Evolutionary conservation across 495 filamentous ascomycete genomes (phyloP), one percentile per base, ranked within the genome.

Genomic region (Pyrenula massariospora): DNA sequence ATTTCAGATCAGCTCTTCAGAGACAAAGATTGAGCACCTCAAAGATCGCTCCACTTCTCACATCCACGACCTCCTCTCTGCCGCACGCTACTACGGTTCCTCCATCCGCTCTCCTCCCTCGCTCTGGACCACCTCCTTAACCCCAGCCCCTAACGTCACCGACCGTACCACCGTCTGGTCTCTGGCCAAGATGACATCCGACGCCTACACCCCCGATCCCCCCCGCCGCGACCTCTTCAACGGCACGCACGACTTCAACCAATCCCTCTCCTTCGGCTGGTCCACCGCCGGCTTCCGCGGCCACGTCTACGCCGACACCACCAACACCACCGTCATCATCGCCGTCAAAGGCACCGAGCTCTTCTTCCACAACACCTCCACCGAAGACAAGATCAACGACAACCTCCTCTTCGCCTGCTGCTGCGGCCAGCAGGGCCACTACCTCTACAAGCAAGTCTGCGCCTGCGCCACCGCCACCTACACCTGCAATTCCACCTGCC

Each of bases 401-500:
- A 62, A 62, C 48, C 52, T 62, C 12, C 59, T 62, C 53, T 52
- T 52, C 50, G 5, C n/a, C 50, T 52, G 50, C 50, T 52, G 50
- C 22, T 73, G 70, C 58, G 70, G 62, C 11, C 72, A 74, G 59
- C 70, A 70, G 2, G 69, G 69, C 1, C 65, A 70, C 50, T 70
- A 57, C 54, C 52, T 67, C 22, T 73, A 67, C 68, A 61, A 65
- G 42, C 63, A 70, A 36, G 72, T 75, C 50, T 75, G 72, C 63
- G 66, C 69, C 50, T 75, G 72, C 56, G 63, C 66, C 54, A 70
- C 68, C 8, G 57, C 54, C 8, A 62, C 66, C 12, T 72, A 68
- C 57, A 72, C 65, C 10, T 75, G 72, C 65, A 73, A 75, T 56
- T 66, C 65, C 2, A 73, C 70, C n/a, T 75, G 72, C 56, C 58